These are phyloP conservation scores for Cordyceps cateniannulata DNA, from an alignment of 2,329 filamentous ascomycete genomes.

Conservation along the genomic window DNA sequence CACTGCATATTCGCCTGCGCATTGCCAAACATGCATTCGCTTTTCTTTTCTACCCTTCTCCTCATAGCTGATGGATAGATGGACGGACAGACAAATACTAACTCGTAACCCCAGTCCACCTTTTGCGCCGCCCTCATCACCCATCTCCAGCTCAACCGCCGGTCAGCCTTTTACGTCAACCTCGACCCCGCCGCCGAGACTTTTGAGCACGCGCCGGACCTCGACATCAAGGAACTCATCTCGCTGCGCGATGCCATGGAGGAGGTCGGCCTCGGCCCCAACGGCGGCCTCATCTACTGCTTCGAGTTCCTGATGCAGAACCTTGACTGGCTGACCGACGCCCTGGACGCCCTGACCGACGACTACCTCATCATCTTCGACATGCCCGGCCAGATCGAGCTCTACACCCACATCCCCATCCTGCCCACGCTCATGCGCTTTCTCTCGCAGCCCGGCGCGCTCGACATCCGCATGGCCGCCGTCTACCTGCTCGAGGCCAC, in stretches of 20 bases:
- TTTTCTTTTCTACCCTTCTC: background rate
- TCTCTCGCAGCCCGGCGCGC: constrained; percentile 67
- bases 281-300: constrained; percentile 90
- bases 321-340: constrained; percentile 82
- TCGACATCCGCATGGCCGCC: constrained; percentile 89
- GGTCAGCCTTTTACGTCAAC: constrained; percentile 97
- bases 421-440: constrained; percentile 78
- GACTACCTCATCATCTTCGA: constrained; percentile 98
- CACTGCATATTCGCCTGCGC: background rate
- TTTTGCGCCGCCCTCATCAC: constrained; percentile 93
- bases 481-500: constrained; percentile 93
- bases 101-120: constrained; percentile 56
- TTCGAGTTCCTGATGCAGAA: constrained; percentile 96
- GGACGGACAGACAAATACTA: background rate
- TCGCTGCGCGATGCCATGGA: constrained; percentile 95
- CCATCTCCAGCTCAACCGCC: constrained; percentile 80
- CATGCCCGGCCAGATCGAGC: constrained; percentile 97
- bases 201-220: constrained; percentile 85
- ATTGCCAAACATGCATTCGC: background rate
- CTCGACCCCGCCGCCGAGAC: constrained; percentile 92
- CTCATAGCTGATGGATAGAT: background rate
- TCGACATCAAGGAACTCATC: constrained; percentile 94
- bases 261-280: constrained; percentile 82
- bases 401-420: constrained; percentile 95
- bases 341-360: constrained; percentile 78